These are phyloP conservation scores for Blastocystis sp. DNA, from an alignment of 352 stramenopile genomes.

Conservation along the genomic window DNA sequence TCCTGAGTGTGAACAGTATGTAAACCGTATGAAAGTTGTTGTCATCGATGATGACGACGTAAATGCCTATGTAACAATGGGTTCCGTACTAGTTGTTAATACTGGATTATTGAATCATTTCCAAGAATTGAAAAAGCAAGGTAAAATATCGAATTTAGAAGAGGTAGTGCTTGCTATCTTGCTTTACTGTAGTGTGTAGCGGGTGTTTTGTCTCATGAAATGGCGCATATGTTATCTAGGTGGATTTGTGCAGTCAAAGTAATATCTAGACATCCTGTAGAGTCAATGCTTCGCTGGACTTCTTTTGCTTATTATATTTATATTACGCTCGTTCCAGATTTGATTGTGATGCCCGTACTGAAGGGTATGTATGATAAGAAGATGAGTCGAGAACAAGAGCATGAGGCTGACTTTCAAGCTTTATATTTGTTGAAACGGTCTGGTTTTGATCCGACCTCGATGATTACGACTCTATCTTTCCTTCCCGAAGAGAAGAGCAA, in stretches of 20 bases:
- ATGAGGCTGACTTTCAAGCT: conserved; percentile 33
- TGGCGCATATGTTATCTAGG: conserved; percentile 19
- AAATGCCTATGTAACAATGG: conserved; percentile 53
- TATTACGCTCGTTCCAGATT: conserved; percentile 37
- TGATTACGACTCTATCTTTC: conserved; percentile 32
- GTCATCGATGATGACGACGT: conserved; percentile 37
- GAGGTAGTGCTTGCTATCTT: neutral
- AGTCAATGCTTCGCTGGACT: conserved; percentile 39
- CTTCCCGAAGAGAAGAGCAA: neutral
- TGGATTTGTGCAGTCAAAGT: neutral
- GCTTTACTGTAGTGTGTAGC: conserved; percentile 17
- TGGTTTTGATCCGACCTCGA: neutral
- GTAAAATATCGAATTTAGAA: conserved; percentile 37
- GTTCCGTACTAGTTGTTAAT: conserved; percentile 23
- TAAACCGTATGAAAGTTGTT: conserved; percentile 32
- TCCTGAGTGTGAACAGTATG: conserved; percentile 33
- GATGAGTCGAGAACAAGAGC: conserved; percentile 35
- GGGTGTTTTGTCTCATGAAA: conserved; percentile 13
- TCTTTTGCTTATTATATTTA: conserved; percentile 44
- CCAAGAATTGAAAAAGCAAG: neutral
- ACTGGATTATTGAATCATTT: conserved; percentile 32
- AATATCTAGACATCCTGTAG: conserved; percentile 26
- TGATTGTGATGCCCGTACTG: conserved; percentile 19
- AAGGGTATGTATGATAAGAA: conserved; percentile 18
- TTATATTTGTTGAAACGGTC: conserved; percentile 37